phyloP scores from a whole-genome alignment of 176 grass and related monocot genomes.

The Metroxylon sagu region DNA sequence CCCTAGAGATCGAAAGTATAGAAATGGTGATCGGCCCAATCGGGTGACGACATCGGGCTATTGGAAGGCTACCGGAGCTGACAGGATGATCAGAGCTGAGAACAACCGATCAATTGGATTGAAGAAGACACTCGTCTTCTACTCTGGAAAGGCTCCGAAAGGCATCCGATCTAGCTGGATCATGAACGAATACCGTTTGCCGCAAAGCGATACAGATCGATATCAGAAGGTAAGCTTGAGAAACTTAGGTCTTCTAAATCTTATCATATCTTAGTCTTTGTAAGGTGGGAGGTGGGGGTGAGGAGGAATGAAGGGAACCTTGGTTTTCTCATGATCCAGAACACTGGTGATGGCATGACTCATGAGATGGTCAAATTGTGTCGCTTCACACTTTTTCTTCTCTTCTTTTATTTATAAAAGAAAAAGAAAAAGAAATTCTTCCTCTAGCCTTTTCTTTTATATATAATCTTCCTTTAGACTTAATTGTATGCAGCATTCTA shows the following conservation, averaged over 20 bases:
- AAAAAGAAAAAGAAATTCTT: too few relatives aligned
- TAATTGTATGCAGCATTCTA: too few relatives aligned
- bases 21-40: conserved; percentile 95
- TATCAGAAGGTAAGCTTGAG: conserved; percentile 51
- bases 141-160: conserved; percentile 97
- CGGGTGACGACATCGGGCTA: conserved; percentile 89
- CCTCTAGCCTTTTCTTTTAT: too few relatives aligned
- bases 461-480: too few relatives aligned
- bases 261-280: not conserved
- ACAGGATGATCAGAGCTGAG: conserved; percentile 62
- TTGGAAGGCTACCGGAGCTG: conserved; percentile 97
- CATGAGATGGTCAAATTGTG: not conserved
- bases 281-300: not conserved
- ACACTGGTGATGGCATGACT: not conserved
- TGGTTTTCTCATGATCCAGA: not conserved
- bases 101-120: conserved; percentile 60
- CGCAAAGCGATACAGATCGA: conserved; percentile 41
- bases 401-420: too few relatives aligned
- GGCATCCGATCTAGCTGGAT: conserved; percentile 86
- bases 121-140: conserved; percentile 99
- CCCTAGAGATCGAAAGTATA: conserved; percentile 85
- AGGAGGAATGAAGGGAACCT: not conserved
- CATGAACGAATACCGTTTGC: conserved; percentile 98
- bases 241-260: too few relatives aligned
- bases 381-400: too few relatives aligned